phyloP scores from a whole-genome alignment of 805 yeast genomes.

The Sugiyamaella smithiae region DNA sequence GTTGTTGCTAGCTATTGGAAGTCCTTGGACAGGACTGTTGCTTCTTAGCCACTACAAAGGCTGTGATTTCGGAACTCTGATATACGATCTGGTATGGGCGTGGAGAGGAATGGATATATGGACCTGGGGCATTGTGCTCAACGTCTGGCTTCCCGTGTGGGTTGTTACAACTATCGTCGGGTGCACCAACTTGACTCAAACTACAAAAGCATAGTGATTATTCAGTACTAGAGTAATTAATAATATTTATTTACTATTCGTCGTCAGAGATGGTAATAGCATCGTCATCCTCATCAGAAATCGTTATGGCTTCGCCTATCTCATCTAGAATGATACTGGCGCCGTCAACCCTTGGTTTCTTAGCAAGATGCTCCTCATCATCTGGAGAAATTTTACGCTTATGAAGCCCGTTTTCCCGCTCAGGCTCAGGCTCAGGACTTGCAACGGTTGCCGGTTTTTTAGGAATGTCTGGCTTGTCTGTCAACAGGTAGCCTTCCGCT shows the following conservation, averaged over 20 bases:
- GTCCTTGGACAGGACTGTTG: slow-evolving; percentile 46
- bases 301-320: slow-evolving; percentile 9
- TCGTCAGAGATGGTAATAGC: slow-evolving; percentile 28
- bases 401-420: slow-evolving; percentile 2
- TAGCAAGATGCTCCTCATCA: slow-evolving; percentile 20
- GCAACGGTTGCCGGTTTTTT: background rate
- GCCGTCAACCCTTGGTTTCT: too few species aligned
- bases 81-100: slow-evolving; percentile 54
- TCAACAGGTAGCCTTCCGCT: slow-evolving; percentile 3
- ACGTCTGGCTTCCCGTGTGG: slow-evolving; percentile 90
- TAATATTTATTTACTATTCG: slow-evolving; percentile 12
- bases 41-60: slow-evolving; percentile 26
- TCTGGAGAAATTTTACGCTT: slow-evolving; percentile 15
- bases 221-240: slow-evolving; percentile 5
- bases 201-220: background rate
- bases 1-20: background rate
- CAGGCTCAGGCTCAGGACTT: background rate
- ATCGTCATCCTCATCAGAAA: slow-evolving; percentile 23
- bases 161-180: slow-evolving; percentile 27
- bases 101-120: slow-evolving; percentile 73
- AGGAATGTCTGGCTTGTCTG: slow-evolving; percentile 12
- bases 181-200: background rate
- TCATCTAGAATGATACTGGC: background rate
- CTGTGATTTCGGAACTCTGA: slow-evolving; percentile 39
- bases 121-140: slow-evolving; percentile 74